Evolutionary conservation across 148 eudicot species (phyloP).

Genomic region (Drosera capensis): DNA sequence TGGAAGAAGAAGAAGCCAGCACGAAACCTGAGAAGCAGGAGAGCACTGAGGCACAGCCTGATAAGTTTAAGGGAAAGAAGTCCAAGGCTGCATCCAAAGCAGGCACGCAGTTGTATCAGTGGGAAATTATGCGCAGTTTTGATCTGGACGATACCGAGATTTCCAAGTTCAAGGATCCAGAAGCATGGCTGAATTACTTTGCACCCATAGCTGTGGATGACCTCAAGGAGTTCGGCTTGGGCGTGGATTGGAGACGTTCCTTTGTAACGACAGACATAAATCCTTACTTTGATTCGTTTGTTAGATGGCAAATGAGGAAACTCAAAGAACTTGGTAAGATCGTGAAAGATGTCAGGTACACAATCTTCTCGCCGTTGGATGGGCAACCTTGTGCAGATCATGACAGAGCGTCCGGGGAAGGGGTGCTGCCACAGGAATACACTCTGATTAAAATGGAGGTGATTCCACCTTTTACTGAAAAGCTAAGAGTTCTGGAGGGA

Average conservation of each 20-base stretch:
- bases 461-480: slow-evolving; percentile 53
- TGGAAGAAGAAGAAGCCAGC: slow-evolving; percentile 24
- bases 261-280: slow-evolving; percentile 77
- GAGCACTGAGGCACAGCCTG: slow-evolving; percentile 35
- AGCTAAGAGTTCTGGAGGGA: slow-evolving; percentile 50
- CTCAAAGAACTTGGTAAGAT: slow-evolving; percentile 64
- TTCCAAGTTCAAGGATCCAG: slow-evolving; percentile 51
- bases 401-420: slow-evolving; percentile 96
- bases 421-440: slow-evolving; percentile 89
- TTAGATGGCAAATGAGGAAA: slow-evolving; percentile 78
- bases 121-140: slow-evolving; percentile 89
- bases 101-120: slow-evolving; percentile 60
- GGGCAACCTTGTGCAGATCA: slow-evolving; percentile 98
- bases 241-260: slow-evolving; percentile 88
- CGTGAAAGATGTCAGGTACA: slow-evolving; percentile 70
- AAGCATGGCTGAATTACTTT: slow-evolving; percentile 55
- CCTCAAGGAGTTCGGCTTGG: slow-evolving; percentile 72
- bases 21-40: slow-evolving; percentile 24
- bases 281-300: slow-evolving; percentile 74
- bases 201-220: slow-evolving; percentile 79
- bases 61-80: slow-evolving; percentile 70
- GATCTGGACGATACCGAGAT: slow-evolving; percentile 65
- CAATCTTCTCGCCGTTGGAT: slow-evolving; percentile 70
- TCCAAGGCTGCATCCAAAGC: slow-evolving; percentile 71
- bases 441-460: slow-evolving; percentile 88